Evolutionary conservation across 495 filamentous ascomycete genomes (phyloP), one percentile per base, ranked within the genome.

Genomic region (Cercophora newfieldiana): DNA sequence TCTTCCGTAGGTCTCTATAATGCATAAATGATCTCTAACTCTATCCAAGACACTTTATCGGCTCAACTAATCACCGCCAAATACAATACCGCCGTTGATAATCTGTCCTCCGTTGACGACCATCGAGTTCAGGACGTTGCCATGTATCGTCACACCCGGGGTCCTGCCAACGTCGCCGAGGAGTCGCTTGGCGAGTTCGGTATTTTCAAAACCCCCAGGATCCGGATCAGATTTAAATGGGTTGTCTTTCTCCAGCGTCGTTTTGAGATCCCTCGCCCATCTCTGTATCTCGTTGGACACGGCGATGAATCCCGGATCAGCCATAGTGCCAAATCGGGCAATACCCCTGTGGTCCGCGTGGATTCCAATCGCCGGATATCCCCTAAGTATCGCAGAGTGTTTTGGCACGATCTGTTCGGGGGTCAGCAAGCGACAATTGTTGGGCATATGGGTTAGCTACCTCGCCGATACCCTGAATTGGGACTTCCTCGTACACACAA

Each of bases 271-370:
- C 25, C 29, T 58, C 12, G 29, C 29, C 55, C 55, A 58, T n/a
- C 55, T 10, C 29, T 58, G 26, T 3, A 58, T 7, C 26, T 58
- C 55, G 18, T 33, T 58, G 3, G 25, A 30, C 19, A 58, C 55
- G 0, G 55, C 29, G n/a, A 29, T 16, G 29, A 58, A 58, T 14
- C 55, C 26, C 29, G 55, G 26, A 21, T 33, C 55, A 7, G n/a
- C 55, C 25, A 37, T 29, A 8, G 55, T 58, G 8, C 14, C 55
- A 19, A 58, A 58, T 8, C 29, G 8, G 8, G 55, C 29, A 8
- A 58, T 58, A 33, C 19, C 55, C 14, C 25, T 30, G 33, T 58
- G 55, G 29, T 58, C 29, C 3, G 55, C 55, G n/a, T 58, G 55
- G 26, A 58, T 37, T 21, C 55, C 55, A 29, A 58, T 58, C 3